Evolutionary conservation across 208 protist species (phyloP), one percentile per base, ranked within the genome.

Genomic region (Crithidia mellificae): DNA sequence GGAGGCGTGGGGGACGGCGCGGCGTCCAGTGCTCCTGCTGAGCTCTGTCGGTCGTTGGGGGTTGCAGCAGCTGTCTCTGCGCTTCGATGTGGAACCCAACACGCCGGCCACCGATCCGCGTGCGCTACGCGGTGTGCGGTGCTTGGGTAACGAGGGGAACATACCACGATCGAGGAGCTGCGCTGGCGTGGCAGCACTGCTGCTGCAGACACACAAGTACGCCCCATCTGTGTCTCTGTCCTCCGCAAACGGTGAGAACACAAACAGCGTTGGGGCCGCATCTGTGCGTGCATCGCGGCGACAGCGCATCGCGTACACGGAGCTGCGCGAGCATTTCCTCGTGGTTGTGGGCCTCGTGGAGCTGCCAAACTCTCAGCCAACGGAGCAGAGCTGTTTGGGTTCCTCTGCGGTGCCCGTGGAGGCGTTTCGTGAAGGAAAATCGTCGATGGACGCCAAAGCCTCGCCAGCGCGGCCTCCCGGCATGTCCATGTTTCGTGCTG

Each of bases 31-130:
- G 34, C 39, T 93, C 7, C 47, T 91, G 25, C 68, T 83, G 32
- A 68, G 69, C 25, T 57, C 80, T 0, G 74, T 93, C 25, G 88
- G 84, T 9, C 62, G 74, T 46, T 78, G 74, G 68, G 75, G 61
- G 6, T 61, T 91, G 54, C 77, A 56, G 53, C 79, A 88, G 66
- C 72, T 93, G 27, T 64, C 76, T 14, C 41, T 91, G 63, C 65
- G 77, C 51, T 89, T 87, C 49, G 50, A 72, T 12, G 61, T 78
- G 30, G 32, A 77, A n/a, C 80, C 83, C 19, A 83, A 86, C 75
- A 80, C 78, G 11, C 12, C 55, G 6, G 47, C 39, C 22, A 83
- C 77, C 0, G 68, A 58, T 6, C 51, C 30, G 17, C 19, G 30
- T 8, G 24, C 12, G 24, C 55, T 78, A 47, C 72, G 61, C 14